Evolutionary conservation across 768 basidiomycete genomes (phyloP).

Genomic region (Calocybe gangraenosa): DNA sequence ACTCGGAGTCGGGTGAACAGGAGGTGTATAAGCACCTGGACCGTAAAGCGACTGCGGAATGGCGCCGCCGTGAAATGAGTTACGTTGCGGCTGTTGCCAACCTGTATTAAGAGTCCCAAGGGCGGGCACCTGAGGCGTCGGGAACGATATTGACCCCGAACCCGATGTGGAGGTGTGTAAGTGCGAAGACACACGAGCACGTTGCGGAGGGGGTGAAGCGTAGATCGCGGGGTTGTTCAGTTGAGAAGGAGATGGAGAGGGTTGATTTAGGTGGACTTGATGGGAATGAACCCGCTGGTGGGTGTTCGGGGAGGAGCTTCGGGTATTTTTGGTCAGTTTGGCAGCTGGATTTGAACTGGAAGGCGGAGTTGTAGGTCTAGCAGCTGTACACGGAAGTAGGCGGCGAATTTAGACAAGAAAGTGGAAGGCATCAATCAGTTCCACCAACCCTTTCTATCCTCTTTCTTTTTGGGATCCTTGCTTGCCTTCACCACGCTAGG

Average conservation of each 20-base stretch:
- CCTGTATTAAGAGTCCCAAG: conserved; percentile 10
- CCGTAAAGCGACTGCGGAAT: conserved; percentile 1
- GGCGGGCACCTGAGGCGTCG: conserved; percentile 5
- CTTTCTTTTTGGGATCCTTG: conserved; percentile 33
- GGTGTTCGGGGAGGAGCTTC: conserved; percentile 15
- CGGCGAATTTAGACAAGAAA: background rate
- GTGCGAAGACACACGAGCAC: too few relatives aligned
- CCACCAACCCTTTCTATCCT: conserved; percentile 40
- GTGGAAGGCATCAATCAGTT: conserved; percentile 10
- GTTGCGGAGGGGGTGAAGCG: too few relatives aligned
- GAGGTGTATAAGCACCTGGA: conserved; percentile 2
- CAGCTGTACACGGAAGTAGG: conserved; percentile 5
- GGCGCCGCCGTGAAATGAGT: background rate
- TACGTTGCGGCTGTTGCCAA: conserved; percentile 8
- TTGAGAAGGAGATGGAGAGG: conserved; percentile 39
- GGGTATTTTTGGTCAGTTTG: conserved; percentile 18
- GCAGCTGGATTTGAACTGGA: conserved; percentile 12
- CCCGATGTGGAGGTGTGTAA: conserved; percentile 7
- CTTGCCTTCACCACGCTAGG: conserved; percentile 5
- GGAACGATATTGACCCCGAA: conserved; percentile 6
- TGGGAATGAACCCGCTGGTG: conserved; percentile 25
- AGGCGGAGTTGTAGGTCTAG: conserved; percentile 4
- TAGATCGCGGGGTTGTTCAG: conserved; percentile 38
- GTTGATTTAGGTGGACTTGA: conserved; percentile 27
- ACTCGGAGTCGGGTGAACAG: background rate